These are phyloP conservation scores for Aspergillus caelatus DNA, from an alignment of 2,329 filamentous ascomycete species.

Conservation along the genomic window DNA sequence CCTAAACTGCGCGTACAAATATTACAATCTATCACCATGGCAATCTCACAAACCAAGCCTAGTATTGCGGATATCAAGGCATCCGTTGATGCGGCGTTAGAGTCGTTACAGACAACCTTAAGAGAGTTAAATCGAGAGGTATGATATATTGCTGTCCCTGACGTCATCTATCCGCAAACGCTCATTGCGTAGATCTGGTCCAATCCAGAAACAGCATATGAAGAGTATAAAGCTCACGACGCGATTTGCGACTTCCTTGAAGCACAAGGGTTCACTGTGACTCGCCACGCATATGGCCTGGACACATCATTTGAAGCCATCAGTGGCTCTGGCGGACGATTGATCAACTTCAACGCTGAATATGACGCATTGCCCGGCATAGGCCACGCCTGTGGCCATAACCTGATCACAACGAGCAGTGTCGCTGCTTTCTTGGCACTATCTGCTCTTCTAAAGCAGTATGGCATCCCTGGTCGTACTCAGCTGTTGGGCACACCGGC, in stretches of 20 bases:
- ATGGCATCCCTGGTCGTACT: conserved; percentile 41
- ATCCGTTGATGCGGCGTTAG: conserved; percentile 24
- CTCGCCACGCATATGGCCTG: conserved; percentile 54
- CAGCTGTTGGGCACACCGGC: conserved; percentile 44
- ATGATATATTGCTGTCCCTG: neutral
- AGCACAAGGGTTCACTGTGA: conserved; percentile 50
- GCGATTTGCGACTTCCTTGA: conserved; percentile 51
- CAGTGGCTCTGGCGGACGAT: conserved; percentile 42
- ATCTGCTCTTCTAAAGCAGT: conserved; percentile 47
- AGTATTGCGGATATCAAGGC: conserved; percentile 26
- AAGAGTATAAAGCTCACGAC: conserved; percentile 57
- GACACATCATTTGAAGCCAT: conserved; percentile 56
- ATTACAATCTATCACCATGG: conserved; percentile 19
- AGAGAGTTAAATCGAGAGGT: conserved; percentile 32
- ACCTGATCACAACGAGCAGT: conserved; percentile 41
- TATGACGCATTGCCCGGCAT: conserved; percentile 48
- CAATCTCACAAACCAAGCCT: conserved; percentile 9
- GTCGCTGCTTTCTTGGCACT: conserved; percentile 49
- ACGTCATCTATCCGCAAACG: neutral
- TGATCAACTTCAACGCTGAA: conserved; percentile 45
- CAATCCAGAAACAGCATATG: conserved; percentile 57
- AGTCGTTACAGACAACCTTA: conserved; percentile 22
- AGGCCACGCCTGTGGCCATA: conserved; percentile 47
- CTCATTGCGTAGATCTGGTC: conserved; percentile 40
- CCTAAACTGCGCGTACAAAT: neutral